phyloP scores from a whole-genome alignment of 768 basidiomycete genomes.

The Coprinellus micaceus region DNA sequence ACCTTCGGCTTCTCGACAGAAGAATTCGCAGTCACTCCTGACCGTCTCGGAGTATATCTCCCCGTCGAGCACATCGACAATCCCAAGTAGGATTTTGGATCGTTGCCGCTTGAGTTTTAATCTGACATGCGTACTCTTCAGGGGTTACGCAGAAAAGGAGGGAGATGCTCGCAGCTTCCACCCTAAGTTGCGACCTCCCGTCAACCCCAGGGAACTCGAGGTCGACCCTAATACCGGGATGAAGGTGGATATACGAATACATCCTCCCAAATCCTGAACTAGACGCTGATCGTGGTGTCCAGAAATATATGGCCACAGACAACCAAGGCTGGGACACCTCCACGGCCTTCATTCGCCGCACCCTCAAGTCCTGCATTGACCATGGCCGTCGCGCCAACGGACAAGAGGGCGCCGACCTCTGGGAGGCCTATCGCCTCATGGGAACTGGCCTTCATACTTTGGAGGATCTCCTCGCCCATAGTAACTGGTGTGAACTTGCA shows the following conservation, averaged over 20 bases:
- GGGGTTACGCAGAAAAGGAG: slow-evolving; percentile 65
- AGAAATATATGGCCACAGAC: slow-evolving; percentile 70
- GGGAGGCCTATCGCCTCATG: slow-evolving; percentile 67
- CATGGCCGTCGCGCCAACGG: slow-evolving; percentile 56
- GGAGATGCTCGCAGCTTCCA: slow-evolving; percentile 72
- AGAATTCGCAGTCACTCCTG: slow-evolving; percentile 69
- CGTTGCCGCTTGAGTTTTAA: neutral
- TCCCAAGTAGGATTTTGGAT: slow-evolving; percentile 47
- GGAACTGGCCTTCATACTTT: slow-evolving; percentile 66
- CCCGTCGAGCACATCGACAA: slow-evolving; percentile 81
- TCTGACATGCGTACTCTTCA: slow-evolving; percentile 17
- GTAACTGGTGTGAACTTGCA: slow-evolving; percentile 76
- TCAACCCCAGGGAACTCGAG: slow-evolving; percentile 67
- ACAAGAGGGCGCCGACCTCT: slow-evolving; percentile 51
- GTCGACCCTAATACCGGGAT: slow-evolving; percentile 76
- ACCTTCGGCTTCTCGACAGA: slow-evolving; percentile 62
- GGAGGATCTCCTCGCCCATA: slow-evolving; percentile 76
- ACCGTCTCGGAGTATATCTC: slow-evolving; percentile 73
- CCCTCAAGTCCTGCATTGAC: slow-evolving; percentile 63
- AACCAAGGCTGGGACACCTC: slow-evolving; percentile 71
- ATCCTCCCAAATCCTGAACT: too few species aligned
- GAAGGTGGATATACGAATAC: slow-evolving; percentile 68
- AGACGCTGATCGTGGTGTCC: too few species aligned
- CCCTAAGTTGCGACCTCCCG: slow-evolving; percentile 70
- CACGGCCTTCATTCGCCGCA: slow-evolving; percentile 60